Base-by-base conservation (phyloP, 495 filamentous ascomycete genomes). In the Xylaria curta region DNA sequence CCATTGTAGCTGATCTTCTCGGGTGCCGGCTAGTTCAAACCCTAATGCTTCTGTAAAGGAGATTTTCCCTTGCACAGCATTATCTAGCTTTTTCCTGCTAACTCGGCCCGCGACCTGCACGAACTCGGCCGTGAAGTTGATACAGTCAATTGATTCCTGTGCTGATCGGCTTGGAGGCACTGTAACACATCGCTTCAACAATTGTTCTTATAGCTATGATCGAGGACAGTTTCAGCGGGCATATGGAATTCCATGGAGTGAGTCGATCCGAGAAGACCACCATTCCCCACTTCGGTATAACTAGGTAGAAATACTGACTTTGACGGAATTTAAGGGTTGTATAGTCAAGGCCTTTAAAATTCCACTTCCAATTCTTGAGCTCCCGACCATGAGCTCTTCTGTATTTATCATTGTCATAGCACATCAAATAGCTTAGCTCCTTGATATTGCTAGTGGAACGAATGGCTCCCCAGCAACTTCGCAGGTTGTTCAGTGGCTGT, bases 321-420 rank as follows among this genome's bases (percentile, higher is more conserved):
- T 69, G 67, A 17, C 67, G 67, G 19, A 69, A 61, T 24, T 69
- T 56, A 15, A 69, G 61, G 21, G 67, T 61, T 15, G 1, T 17
- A 5, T 60, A 69, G 21, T 61, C 28, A 19, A 69, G 54, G 8
- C 67, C 67, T 24, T 47, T 33, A 31, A 69, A 69, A 28, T 69
- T 69, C 67, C 28, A 69, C 36, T 61, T 69, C 54, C 56, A 69
- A 46, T 15, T 33, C 24, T 61, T 69, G 7, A 33, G 12, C 13
- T 36, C 31, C 5, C 28, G 38, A 13, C 24, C 19, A 59, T 33
- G 7, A n/a, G 1, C 6, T 26, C 33, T 58, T 5, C 53, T 31
- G 21, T 42, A 15, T 4, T 0, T 1, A 6, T 59, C 38, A 21
- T 60, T 38, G 10, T 47, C 67, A 13, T 31, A 59, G n/a, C 67